Percentiles rank a stretch among this genome's conserved stretches.
Evolutionary conservation across 371 early-diverging fungal genomes (phyloP).

Genomic region (Apophysomyces ossiformis): DNA sequence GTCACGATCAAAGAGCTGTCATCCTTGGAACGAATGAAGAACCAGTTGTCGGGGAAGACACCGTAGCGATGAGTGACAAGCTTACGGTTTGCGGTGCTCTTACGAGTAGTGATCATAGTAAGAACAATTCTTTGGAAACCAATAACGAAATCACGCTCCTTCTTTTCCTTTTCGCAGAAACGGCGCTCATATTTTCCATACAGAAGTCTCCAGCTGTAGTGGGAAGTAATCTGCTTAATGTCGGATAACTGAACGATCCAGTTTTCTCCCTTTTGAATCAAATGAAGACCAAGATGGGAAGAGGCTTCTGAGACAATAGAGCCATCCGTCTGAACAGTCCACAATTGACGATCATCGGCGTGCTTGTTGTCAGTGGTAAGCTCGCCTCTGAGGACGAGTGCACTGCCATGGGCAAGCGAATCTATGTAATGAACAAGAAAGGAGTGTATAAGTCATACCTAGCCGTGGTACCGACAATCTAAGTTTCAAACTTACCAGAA

Average conservation of each 20-base stretch:
- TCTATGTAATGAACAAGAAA: slow-evolving; percentile 18
- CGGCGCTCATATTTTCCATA: slow-evolving; percentile 36
- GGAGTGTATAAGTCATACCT: not conserved
- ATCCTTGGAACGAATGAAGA: slow-evolving; percentile 52
- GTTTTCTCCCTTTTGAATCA: slow-evolving; percentile 30
- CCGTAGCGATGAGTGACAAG: slow-evolving; percentile 44
- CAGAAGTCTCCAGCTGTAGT: slow-evolving; percentile 38
- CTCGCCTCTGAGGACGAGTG: slow-evolving; percentile 30
- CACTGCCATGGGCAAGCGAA: slow-evolving; percentile 26
- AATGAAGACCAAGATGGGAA: slow-evolving; percentile 30
- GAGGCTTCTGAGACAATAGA: slow-evolving; percentile 36
- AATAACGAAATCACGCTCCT: slow-evolving; percentile 14
- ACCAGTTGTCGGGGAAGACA: slow-evolving; percentile 51
- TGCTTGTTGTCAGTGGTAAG: slow-evolving; percentile 14
- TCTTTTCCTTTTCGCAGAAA: slow-evolving; percentile 35
- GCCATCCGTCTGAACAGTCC: slow-evolving; percentile 46
- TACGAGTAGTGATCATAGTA: not conserved
- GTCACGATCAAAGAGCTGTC: slow-evolving; percentile 38
- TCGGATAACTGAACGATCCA: slow-evolving; percentile 36
- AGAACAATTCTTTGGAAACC: not conserved
- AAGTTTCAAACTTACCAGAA: slow-evolving; percentile 28
- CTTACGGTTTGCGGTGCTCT: slow-evolving; percentile 24
- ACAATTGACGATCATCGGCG: slow-evolving; percentile 37
- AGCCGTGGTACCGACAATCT: no score
- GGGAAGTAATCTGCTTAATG: slow-evolving; percentile 19